Conservation (phyloP, 2,329 filamentous ascomycete genomes). For the Sarocladium kiliense region DNA sequence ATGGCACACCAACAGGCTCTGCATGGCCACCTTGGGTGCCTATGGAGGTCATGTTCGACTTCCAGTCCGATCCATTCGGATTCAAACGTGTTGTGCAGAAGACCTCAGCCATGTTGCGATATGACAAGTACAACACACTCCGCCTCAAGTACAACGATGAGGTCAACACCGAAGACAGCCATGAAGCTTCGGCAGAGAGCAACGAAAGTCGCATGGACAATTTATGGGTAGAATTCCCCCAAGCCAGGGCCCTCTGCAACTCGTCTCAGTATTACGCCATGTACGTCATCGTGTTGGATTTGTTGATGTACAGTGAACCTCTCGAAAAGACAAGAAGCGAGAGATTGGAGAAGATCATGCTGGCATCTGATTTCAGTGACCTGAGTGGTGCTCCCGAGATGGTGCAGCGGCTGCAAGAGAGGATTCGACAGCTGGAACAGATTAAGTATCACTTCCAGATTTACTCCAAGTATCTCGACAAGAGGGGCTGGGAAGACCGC, state of each 20-base stretch:
- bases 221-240: constrained; percentile 93
- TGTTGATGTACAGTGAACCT: constrained; percentile 93
- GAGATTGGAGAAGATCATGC: constrained; percentile 95
- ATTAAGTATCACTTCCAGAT: constrained; percentile 97
- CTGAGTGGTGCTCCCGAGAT: constrained; percentile 88
- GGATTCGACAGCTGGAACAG: constrained; percentile 88
- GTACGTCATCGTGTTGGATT: constrained; percentile 95
- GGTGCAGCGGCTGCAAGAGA: constrained; percentile 84
- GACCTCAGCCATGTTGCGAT: constrained; percentile 88
- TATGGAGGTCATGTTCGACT: constrained; percentile 98
- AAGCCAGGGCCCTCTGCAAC: constrained; percentile 91
- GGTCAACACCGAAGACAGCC: constrained; percentile 58
- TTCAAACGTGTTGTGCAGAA: constrained; percentile 96
- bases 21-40: constrained; percentile 98
- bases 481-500: constrained; percentile 85
- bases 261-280: constrained; percentile 96
- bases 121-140: constrained; percentile 97
- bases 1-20: constrained; percentile 77
- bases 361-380: constrained; percentile 97
- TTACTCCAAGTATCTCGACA: constrained; percentile 80
- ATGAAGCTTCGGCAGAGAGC: constrained; percentile 46
- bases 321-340: constrained; percentile 96
- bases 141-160: constrained; percentile 97
- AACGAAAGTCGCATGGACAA: constrained; percentile 85
- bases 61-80: constrained; percentile 88